These are phyloP conservation scores for Colletotrichum incanum DNA, from an alignment of 2,329 filamentous ascomycete species.

Conservation along the genomic window DNA sequence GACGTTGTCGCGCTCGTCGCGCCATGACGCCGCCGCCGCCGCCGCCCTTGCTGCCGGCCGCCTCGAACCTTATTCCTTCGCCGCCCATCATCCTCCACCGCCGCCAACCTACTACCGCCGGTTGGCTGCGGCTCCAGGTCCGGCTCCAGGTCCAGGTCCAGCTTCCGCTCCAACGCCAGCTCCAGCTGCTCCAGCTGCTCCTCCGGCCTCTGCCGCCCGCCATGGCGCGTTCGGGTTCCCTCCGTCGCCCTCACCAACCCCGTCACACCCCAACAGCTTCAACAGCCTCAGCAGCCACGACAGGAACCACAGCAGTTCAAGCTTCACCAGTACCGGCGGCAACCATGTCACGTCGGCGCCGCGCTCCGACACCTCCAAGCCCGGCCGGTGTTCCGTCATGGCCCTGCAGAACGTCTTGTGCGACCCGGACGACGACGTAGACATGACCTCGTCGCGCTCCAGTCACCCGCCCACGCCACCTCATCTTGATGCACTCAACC, in stretches of 20 bases:
- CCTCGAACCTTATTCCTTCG: slow-evolving; percentile 21
- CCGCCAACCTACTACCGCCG: slow-evolving; percentile 28
- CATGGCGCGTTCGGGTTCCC: slow-evolving; percentile 34
- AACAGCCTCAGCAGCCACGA: not conserved
- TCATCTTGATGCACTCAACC: slow-evolving; percentile 27
- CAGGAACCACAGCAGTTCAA: slow-evolving; percentile 29
- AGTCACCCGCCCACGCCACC: slow-evolving; percentile 40
- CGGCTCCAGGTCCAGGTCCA: not conserved
- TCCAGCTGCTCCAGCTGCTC: not conserved
- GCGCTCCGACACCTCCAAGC: slow-evolving; percentile 27
- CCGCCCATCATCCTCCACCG: not conserved
- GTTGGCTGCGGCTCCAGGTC: slow-evolving; percentile 21
- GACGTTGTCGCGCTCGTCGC: slow-evolving; percentile 19
- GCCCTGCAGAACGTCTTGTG: slow-evolving; percentile 42
- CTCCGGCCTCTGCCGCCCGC: slow-evolving; percentile 10
- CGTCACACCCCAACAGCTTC: slow-evolving; percentile 29
- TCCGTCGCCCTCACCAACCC: slow-evolving; percentile 38
- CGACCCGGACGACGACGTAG: slow-evolving; percentile 29
- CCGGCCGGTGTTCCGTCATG: slow-evolving; percentile 40
- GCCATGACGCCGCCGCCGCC: slow-evolving; percentile 27
- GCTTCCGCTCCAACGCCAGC: not conserved
- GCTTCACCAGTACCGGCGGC: slow-evolving; percentile 14
- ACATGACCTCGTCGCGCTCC: slow-evolving; percentile 26
- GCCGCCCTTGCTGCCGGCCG: slow-evolving; percentile 15
- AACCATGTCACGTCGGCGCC: slow-evolving; percentile 6